Evolutionary conservation across 805 yeast genomes (phyloP), one percentile per base, ranked within the genome.

Genomic region (Cyberlindnera galapagoensis): DNA sequence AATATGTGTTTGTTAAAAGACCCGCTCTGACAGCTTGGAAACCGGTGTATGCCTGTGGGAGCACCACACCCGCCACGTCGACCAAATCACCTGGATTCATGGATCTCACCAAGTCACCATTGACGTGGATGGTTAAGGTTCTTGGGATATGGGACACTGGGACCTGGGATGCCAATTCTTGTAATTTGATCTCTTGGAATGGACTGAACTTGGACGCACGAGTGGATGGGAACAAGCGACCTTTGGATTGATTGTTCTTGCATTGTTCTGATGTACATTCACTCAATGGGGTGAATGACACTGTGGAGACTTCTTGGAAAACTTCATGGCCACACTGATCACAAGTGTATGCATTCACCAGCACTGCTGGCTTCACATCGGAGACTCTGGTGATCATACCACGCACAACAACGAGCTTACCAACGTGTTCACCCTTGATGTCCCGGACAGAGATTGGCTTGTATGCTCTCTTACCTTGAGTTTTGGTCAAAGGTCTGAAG

Each of bases 61-160:
- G 62, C 54, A 80, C 87, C 17, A 92, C 79, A 33, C 99, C 99
- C 0, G 94, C 71, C 22, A 90, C 76, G 55, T 92, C 97, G 21
- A 87, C 97, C 19, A 81, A 70, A 57, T 92, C 98, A 49, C 99
- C 99, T 1, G 99, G 97, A 40, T 78, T 75, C 66, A 85, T 69
- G 9, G 81, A 62, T 49, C 99, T 74, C 18, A 87, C 97, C 34
- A 92, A 62, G 37, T 85, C 81, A 26, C 99, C 99, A 49, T 82
- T 84, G n/a, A 90, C 77, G 54, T 90, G 95, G 35, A 90, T 71
- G 11, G 80, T 74, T 42, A 92, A 65, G 19, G 86, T 63, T 50
- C 99, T 74, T 30, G 99, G 99, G 42, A 92, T 92, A 57, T 90
- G 96, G 33, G 98, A 98, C 18, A 88, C 90, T 1, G 99, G 99